Conservation (phyloP, 805 yeast genomes). For the Candida tallmaniae region DNA sequence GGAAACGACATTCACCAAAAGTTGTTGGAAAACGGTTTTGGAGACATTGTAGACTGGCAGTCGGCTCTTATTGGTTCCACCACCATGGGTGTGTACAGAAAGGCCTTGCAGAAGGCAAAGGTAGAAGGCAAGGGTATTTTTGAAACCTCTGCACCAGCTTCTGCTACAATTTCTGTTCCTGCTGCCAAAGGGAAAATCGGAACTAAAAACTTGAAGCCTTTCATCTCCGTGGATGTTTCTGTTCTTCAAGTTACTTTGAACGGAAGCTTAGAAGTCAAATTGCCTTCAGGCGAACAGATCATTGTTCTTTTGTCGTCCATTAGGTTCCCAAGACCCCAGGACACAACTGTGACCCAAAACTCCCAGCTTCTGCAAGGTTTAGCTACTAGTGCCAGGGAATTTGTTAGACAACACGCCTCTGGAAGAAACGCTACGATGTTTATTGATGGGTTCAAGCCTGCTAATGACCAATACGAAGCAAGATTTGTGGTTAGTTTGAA, state of each 20-base stretch:
- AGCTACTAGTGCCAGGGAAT: slow-evolving; percentile 68
- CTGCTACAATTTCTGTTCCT: slow-evolving; percentile 23
- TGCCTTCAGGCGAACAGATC: slow-evolving; percentile 45
- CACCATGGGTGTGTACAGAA: slow-evolving; percentile 57
- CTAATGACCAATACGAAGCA: slow-evolving; percentile 52
- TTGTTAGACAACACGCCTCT: slow-evolving; percentile 59
- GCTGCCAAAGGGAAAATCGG: slow-evolving; percentile 14
- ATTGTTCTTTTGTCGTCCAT: slow-evolving; percentile 75
- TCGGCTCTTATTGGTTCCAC: slow-evolving; percentile 61
- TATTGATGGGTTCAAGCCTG: slow-evolving; percentile 62
- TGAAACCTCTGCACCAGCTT: slow-evolving; percentile 7
- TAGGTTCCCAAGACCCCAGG: slow-evolving; percentile 68
- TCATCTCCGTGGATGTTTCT: slow-evolving; percentile 47
- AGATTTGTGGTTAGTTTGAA: slow-evolving; percentile 61
- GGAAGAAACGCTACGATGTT: slow-evolving; percentile 64
- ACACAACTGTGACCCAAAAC: slow-evolving; percentile 41
- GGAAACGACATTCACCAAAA: slow-evolving; percentile 68
- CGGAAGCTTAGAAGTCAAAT: slow-evolving; percentile 54
- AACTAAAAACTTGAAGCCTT: slow-evolving; percentile 31
- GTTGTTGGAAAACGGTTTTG: slow-evolving; percentile 65
- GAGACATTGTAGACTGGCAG: slow-evolving; percentile 79
- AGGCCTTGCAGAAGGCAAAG: slow-evolving; percentile 61
- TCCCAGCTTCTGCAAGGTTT: slow-evolving; percentile 42
- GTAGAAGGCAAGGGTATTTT: slow-evolving; percentile 52
- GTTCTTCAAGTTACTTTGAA: slow-evolving; percentile 57